Evolutionary conservation across 176 grass and related monocot species (phyloP).

Genomic region (Oropetium thomaeum): DNA sequence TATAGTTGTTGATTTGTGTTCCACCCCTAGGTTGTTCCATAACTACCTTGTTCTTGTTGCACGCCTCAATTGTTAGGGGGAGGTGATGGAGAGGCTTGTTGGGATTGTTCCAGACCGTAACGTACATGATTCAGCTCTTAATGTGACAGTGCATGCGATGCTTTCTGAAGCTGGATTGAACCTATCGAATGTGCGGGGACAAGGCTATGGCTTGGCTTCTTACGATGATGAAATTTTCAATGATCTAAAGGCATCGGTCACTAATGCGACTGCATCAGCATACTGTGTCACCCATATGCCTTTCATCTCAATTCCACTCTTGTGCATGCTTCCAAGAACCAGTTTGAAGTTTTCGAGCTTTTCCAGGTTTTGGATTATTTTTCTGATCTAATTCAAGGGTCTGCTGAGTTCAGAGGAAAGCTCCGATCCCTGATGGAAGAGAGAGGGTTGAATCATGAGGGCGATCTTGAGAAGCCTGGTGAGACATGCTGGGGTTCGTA

Average conservation of each 20-base stretch:
- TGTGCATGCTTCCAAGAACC: background rate
- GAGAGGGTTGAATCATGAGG: conserved; percentile 16
- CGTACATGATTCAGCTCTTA: background rate
- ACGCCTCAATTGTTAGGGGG: conserved; percentile 25
- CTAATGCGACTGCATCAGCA: background rate
- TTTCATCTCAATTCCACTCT: conserved; percentile 3
- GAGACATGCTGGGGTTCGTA: conserved; percentile 34
- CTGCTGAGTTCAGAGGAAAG: conserved; percentile 22
- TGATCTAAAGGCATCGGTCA: background rate
- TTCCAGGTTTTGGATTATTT: background rate
- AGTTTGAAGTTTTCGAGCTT: background rate
- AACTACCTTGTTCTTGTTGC: conserved; percentile 14
- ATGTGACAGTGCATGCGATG: background rate
- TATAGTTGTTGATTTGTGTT: conserved; percentile 12
- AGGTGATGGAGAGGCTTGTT: conserved; percentile 38
- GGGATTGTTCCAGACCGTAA: conserved; percentile 28
- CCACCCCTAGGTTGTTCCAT: background rate
- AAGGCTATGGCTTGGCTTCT: conserved; percentile 9
- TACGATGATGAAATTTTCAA: background rate
- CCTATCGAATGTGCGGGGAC: conserved; percentile 16
- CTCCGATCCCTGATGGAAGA: conserved; percentile 10
- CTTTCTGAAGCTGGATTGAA: conserved; percentile 35
- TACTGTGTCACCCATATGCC: conserved; percentile 16
- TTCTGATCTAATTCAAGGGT: conserved; percentile 19
- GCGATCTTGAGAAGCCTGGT: conserved; percentile 29